Conservation (phyloP, 108 stramenopile species). For the Nannochloropsis oceanica region DNA sequence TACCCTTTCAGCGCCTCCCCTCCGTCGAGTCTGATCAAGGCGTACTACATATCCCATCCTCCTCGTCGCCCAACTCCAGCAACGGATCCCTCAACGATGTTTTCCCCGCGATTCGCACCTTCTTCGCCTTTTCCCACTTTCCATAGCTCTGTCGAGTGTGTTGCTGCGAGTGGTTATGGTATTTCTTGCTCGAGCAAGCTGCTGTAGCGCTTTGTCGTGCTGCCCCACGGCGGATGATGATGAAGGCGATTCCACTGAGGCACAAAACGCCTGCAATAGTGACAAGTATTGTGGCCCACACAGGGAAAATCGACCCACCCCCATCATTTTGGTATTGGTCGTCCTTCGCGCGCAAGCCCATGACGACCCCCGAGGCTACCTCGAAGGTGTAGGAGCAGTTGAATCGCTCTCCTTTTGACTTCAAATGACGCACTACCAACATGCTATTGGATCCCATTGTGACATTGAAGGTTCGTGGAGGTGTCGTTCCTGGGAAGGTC, state of each 20-base stretch:
- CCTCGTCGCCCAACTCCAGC: not conserved
- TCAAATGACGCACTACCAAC: not conserved
- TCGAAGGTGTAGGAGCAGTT: not conserved
- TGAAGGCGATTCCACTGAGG: not conserved
- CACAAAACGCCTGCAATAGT: not conserved
- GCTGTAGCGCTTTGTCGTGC: not conserved
- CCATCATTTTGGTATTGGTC: not conserved
- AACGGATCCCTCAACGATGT: not conserved
- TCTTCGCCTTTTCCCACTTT: not conserved
- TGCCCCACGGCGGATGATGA: not conserved
- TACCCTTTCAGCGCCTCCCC: too few species aligned
- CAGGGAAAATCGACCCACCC: not conserved
- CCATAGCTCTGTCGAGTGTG: not conserved
- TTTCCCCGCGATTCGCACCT: not conserved
- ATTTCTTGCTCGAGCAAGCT: not conserved
- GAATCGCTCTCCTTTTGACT: not conserved
- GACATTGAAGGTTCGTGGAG: not conserved
- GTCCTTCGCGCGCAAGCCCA: not conserved
- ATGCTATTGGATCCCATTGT: not conserved
- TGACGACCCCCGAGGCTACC: not conserved
- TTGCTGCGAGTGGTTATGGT: not conserved
- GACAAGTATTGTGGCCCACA: not conserved
- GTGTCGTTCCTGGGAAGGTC: not conserved
- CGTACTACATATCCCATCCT: not conserved
- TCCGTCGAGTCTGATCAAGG: too few species aligned